These are phyloP conservation scores for Phytopythium cucurbitacearum DNA, from an alignment of 352 stramenopile genomes.

Conservation along the genomic window DNA sequence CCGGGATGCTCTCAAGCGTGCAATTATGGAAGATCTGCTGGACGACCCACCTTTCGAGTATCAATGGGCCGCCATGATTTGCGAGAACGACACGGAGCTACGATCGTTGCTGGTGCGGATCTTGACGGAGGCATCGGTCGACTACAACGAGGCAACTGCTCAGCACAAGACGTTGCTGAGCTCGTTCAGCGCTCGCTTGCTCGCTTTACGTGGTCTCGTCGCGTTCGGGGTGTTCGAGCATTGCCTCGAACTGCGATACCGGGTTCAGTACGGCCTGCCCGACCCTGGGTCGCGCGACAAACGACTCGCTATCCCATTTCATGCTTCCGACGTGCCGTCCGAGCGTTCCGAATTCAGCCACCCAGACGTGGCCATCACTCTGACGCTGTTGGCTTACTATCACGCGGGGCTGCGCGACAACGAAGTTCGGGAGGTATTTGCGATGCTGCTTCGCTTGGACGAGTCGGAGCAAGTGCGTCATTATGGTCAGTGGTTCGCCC, in stretches of 20 bases:
- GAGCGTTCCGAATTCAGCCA: constrained; percentile 87
- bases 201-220: constrained; percentile 71
- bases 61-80: constrained; percentile 49
- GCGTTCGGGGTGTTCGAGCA: constrained; percentile 75
- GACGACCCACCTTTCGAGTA: constrained; percentile 53
- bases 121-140: constrained; percentile 29
- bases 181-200: constrained; percentile 30
- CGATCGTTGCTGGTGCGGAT: constrained; percentile 21
- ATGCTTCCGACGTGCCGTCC: constrained; percentile 75
- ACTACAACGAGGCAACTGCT: constrained; percentile 16
- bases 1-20: constrained; percentile 28
- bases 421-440: constrained; percentile 51
- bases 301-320: constrained; percentile 82
- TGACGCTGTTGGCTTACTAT: constrained; percentile 87
- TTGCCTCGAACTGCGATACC: constrained; percentile 82
- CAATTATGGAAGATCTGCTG: constrained; percentile 59
- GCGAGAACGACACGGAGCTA: neutral
- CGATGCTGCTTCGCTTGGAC: constrained; percentile 55
- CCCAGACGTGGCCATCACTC: constrained; percentile 74
- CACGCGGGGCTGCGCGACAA: constrained; percentile 49
- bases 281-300: constrained; percentile 36
- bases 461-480: constrained; percentile 49
- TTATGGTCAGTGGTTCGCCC: constrained; percentile 69
- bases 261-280: constrained; percentile 77
- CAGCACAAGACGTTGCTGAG: constrained; percentile 10